Conservation (phyloP, 805 yeast species). For the Teunomyces kruisii region DNA sequence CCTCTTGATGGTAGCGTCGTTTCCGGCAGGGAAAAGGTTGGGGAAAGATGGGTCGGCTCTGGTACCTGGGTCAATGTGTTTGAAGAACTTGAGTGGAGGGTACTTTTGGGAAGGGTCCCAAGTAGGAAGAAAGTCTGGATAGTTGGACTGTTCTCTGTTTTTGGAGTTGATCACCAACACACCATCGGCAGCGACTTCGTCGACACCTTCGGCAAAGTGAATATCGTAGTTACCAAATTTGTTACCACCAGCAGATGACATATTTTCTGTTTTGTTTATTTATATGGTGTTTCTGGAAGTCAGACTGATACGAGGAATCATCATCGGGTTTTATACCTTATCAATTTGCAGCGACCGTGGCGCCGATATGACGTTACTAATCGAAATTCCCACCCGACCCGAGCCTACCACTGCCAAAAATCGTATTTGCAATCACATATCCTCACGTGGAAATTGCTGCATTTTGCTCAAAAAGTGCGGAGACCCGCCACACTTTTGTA, state of each 20-base stretch:
- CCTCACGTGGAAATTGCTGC: constrained; percentile 1
- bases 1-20: constrained; percentile 29
- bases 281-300: neutral
- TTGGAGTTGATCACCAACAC: constrained; percentile 45
- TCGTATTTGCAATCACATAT: neutral
- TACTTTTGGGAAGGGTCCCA: constrained; percentile 62
- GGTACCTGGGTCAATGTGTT: constrained; percentile 61
- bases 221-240: constrained; percentile 39
- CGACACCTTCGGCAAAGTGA: constrained; percentile 54
- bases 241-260: constrained; percentile 1
- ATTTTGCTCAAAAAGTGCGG: neutral
- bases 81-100: constrained; percentile 54
- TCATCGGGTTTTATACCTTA: neutral
- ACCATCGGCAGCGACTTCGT: constrained; percentile 49
- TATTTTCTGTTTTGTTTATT: no score
- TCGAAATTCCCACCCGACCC: neutral
- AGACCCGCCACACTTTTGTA: neutral
- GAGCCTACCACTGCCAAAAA: neutral
- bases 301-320: neutral
- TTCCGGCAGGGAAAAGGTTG: constrained; percentile 46
- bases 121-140: constrained; percentile 64
- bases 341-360: constrained; percentile 2
- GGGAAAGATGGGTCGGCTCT: constrained; percentile 60
- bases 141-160: constrained; percentile 31
- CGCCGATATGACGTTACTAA: neutral